These are phyloP conservation scores for Cytospora chrysosperma DNA, from an alignment of 2,329 filamentous ascomycete genomes.

Conservation along the genomic window DNA sequence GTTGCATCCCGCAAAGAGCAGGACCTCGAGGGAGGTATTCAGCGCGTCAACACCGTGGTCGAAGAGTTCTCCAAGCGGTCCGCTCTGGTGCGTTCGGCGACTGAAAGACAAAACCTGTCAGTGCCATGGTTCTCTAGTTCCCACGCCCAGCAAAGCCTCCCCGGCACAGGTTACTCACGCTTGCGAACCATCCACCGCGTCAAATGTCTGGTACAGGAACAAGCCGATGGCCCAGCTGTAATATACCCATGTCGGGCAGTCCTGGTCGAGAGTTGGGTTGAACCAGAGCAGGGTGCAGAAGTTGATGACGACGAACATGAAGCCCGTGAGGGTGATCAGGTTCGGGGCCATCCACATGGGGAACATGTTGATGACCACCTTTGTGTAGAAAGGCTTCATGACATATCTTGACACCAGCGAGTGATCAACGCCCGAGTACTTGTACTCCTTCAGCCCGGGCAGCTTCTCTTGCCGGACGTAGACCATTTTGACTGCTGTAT, in stretches of 20 bases:
- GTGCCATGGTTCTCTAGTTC: neutral
- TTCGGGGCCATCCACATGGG: constrained; percentile 92
- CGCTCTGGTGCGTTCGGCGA: constrained; percentile 85
- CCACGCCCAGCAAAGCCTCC: neutral
- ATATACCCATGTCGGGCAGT: constrained; percentile 96
- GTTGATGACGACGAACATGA: constrained; percentile 86
- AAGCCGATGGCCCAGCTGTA: constrained; percentile 84
- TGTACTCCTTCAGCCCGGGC: constrained; percentile 86
- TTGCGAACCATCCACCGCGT: constrained; percentile 92
- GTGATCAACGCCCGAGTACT: constrained; percentile 89
- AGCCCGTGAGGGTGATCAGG: constrained; percentile 86
- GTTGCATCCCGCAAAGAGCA: constrained; percentile 88
- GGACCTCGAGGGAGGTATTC: constrained; percentile 90
- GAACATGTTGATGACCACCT: constrained; percentile 91
- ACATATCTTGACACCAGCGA: constrained; percentile 89
- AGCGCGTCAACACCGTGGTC: constrained; percentile 96
- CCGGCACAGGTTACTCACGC: constrained; percentile 62
- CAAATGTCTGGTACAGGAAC: constrained; percentile 97
- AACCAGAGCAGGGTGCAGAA: constrained; percentile 93
- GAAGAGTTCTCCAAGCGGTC: constrained; percentile 92
- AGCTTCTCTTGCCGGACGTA: constrained; percentile 94
- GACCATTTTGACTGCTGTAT: constrained; percentile 53
- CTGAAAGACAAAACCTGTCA: constrained; percentile 40
- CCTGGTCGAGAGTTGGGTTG: constrained; percentile 87
- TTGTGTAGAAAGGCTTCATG: constrained; percentile 95